Evolutionary conservation across 2,329 filamentous ascomycete species (phyloP).

Genomic region (Apiospora rasikravindrae): DNA sequence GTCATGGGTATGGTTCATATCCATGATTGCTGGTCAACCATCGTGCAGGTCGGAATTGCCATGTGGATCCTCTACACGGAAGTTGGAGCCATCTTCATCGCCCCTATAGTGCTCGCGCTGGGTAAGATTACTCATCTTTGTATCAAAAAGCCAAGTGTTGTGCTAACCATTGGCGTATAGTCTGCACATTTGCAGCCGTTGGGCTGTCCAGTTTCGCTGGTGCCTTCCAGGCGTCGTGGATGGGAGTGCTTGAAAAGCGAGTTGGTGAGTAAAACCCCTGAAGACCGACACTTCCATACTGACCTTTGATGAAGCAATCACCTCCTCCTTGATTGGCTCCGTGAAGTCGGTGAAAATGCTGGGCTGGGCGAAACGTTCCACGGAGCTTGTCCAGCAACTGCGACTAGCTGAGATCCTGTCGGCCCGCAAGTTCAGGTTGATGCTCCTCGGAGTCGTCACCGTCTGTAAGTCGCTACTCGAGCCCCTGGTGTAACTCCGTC

Average conservation of each 20-base stretch:
- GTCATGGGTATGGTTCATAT: conserved; percentile 21
- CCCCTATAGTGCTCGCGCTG: conserved; percentile 21
- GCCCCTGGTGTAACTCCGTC: rapidly evolving
- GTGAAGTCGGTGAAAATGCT: conserved; percentile 26
- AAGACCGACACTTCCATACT: background rate
- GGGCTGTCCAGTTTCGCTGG: conserved; percentile 20
- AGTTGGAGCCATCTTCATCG: conserved; percentile 22
- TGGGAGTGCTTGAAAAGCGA: conserved; percentile 22
- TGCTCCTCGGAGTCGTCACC: conserved; percentile 22
- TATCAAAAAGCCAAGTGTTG: no score
- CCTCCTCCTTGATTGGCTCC: conserved; percentile 22
- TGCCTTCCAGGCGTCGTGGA: conserved; percentile 21
- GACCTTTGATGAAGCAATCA: conserved; percentile 2
- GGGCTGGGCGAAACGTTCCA: conserved; percentile 19
- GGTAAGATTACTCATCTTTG: conserved; percentile 9
- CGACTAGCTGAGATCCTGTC: conserved; percentile 21
- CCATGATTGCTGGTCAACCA: conserved; percentile 22
- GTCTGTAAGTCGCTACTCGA: conserved; percentile 10
- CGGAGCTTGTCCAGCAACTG: conserved; percentile 19
- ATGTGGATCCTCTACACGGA: conserved; percentile 24
- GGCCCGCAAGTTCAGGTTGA: conserved; percentile 21
- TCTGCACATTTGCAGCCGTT: conserved; percentile 14
- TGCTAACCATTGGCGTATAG: background rate
- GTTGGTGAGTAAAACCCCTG: conserved; percentile 5
- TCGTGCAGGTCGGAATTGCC: conserved; percentile 22